These are phyloP conservation scores for Paecilomyces sp. DNA, from an alignment of 2,329 filamentous ascomycete genomes.

Conservation along the genomic window DNA sequence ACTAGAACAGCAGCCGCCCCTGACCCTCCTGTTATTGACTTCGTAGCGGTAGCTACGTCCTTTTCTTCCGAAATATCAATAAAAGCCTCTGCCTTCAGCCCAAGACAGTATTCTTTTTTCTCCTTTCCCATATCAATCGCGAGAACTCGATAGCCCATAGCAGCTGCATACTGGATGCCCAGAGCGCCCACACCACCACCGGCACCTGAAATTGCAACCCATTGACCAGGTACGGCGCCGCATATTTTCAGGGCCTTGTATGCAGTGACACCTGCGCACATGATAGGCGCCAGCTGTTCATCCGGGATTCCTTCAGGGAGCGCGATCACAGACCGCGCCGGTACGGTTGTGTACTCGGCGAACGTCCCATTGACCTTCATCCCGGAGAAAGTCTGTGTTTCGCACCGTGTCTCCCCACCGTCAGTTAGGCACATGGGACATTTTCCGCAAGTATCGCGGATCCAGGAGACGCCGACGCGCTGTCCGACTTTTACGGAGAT, in stretches of 20 bases:
- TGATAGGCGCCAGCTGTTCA: conserved; percentile 32
- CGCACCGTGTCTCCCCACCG: conserved; percentile 1
- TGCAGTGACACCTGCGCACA: conserved; percentile 40
- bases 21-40: conserved; percentile 3
- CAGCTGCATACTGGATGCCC: conserved; percentile 32
- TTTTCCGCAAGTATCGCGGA: not conserved
- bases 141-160: conserved; percentile 37
- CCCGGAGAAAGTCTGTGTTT: not conserved
- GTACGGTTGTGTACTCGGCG: not conserved
- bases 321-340: not conserved
- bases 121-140: conserved; percentile 30
- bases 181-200: conserved; percentile 36
- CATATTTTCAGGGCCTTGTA: conserved; percentile 35
- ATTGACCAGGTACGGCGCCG: conserved; percentile 24
- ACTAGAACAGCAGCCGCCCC: conserved; percentile 25
- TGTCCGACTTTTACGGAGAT: not conserved
- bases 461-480: not conserved
- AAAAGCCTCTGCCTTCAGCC: not conserved
- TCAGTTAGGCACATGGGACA: not conserved
- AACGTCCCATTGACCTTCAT: not conserved
- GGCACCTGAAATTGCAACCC: conserved; percentile 31
- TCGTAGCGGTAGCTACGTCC: not conserved
- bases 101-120: conserved; percentile 10
- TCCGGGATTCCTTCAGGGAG: conserved; percentile 26
- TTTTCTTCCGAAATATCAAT: not conserved